Percentiles rank a stretch among this genome's conserved stretches.
Conservation (phyloP, 2,329 filamentous ascomycete genomes). For the Penicillium hesseltinei region DNA sequence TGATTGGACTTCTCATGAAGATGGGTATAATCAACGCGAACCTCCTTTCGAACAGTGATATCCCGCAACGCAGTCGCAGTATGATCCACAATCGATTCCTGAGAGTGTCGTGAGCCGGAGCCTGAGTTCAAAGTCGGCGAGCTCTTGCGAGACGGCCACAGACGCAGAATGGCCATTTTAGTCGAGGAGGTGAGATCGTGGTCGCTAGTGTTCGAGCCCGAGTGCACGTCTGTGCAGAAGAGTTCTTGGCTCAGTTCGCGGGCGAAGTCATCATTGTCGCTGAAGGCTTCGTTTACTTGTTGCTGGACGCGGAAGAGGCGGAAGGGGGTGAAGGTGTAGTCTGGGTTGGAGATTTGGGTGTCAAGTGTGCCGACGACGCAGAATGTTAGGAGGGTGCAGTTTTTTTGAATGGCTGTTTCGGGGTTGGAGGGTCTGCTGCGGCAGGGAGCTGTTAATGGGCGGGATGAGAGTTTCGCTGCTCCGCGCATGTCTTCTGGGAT, state of each 20-base stretch:
- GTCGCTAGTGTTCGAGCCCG: slow-evolving; percentile 23
- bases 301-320: slow-evolving; percentile 67
- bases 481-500: slow-evolving; percentile 43
- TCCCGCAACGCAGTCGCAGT: slow-evolving; percentile 46
- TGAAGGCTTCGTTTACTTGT: slow-evolving; percentile 56
- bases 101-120: slow-evolving; percentile 11
- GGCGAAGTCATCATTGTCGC: slow-evolving; percentile 59
- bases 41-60: slow-evolving; percentile 63
- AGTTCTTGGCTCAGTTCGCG: slow-evolving; percentile 62
- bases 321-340: slow-evolving; percentile 60
- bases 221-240: slow-evolving; percentile 40
- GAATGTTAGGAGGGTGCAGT: slow-evolving; percentile 54
- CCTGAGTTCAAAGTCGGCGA: neutral
- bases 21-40: slow-evolving; percentile 53
- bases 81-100: slow-evolving; percentile 23
- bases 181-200: slow-evolving; percentile 23
- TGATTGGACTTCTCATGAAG: slow-evolving; percentile 22
- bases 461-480: slow-evolving; percentile 39
- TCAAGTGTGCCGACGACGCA: slow-evolving; percentile 63
- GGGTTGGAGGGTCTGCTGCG: slow-evolving; percentile 21
- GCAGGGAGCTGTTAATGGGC: slow-evolving; percentile 39
- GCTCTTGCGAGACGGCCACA: slow-evolving; percentile 24
- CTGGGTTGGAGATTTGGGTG: slow-evolving; percentile 50
- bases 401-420: slow-evolving; percentile 29
- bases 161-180: slow-evolving; percentile 19